These are phyloP conservation scores for Neofusicoccum parvum DNA, from an alignment of 2,329 filamentous ascomycete species.

Conservation along the genomic window DNA sequence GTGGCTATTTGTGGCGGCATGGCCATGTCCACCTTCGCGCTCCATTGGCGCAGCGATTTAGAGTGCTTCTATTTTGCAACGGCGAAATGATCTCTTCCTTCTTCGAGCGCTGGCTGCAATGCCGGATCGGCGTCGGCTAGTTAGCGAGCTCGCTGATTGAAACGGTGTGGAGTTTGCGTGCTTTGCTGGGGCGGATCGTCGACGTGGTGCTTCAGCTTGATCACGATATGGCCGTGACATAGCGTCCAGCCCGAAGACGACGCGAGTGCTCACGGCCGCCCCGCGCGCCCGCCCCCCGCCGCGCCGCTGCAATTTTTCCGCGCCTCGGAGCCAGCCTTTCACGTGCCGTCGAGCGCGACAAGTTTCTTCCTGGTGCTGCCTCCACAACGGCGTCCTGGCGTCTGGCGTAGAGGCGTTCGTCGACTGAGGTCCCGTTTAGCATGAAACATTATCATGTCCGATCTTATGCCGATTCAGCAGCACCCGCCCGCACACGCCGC, in stretches of 20 bases:
- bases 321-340: neutral
- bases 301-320: neutral
- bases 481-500: neutral
- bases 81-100: neutral
- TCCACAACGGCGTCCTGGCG: neutral
- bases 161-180: slow-evolving; percentile 11
- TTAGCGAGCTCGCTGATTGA: slow-evolving; percentile 12
- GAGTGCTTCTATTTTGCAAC: neutral
- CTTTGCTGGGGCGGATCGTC: neutral
- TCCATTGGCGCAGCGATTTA: neutral
- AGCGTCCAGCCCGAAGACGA: neutral
- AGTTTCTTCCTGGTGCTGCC: too few relatives aligned
- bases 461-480: slow-evolving; percentile 7
- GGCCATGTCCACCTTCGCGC: neutral
- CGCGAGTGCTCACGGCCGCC: neutral
- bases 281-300: neutral
- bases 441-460: slow-evolving; percentile 12
- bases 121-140: slow-evolving; percentile 6
- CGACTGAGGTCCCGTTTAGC: neutral
- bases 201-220: slow-evolving; percentile 12
- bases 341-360: neutral
- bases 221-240: neutral
- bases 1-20: slow-evolving; percentile 3
- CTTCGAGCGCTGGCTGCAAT: neutral
- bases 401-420: neutral